Evolutionary conservation across 1,284 basidiomycete species (phyloP), one percentile per base, ranked within the genome.

Genomic region (Trichosporon sp.): DNA sequence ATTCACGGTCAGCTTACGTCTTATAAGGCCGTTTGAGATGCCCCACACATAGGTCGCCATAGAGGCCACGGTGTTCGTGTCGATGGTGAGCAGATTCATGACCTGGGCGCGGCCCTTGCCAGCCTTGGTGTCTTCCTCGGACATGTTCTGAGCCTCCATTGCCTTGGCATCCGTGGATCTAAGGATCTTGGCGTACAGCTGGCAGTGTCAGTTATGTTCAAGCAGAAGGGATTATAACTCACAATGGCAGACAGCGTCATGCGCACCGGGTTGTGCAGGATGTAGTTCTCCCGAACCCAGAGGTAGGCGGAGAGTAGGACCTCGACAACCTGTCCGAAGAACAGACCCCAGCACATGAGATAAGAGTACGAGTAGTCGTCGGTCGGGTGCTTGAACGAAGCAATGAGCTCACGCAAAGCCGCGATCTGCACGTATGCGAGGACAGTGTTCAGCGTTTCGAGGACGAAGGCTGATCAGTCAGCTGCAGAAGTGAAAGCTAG

Each of bases 101-200:
- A 81, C 78, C 68, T 83, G 81, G 40, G 74, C 77, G 40, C 82
- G 70, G 31, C 82, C 81, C 68, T 79, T 77, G 43, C 72, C 75
- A 3, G 71, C 71, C 10, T 66, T 69, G 4, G 72, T 71, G 26
- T 75, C 75, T 16, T 80, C 77, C 4, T 70, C 73, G 0, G 74
- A 76, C 14, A 78, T 71, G 31, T 80, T 74, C 38, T 82, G 79
- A 1, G 82, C 79, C 68, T 84, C 81, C 70, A 81, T 76, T 0
- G 79, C 75, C 74, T 81, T 80, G 37, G 77, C 79, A 69, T 84
- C 83, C 0, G 79, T 78, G 0, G 79, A 76, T 6, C 78, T 73
- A 2, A 84, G 76, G 67, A 83, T 83, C 70, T 84, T 84, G 26
- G 76, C 68, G 70, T 81, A 81, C 8, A 84, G 78, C 81, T 83